These are phyloP conservation scores for Aspergillus sp. DNA, from an alignment of 2,329 filamentous ascomycete genomes.

Conservation along the genomic window DNA sequence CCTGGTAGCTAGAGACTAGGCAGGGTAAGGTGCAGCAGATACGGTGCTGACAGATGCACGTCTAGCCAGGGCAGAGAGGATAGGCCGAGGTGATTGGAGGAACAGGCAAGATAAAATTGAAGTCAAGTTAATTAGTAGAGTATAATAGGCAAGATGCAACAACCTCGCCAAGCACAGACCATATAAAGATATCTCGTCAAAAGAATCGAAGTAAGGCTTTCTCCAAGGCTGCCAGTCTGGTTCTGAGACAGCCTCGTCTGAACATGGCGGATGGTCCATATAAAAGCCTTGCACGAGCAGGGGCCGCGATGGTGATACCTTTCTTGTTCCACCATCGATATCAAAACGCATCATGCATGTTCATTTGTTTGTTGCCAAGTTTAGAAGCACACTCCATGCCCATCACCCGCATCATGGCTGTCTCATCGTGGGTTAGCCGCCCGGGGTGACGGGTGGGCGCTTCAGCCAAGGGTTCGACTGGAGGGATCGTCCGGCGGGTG, in stretches of 20 bases:
- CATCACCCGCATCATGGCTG: not conserved
- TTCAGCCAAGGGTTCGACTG: not conserved
- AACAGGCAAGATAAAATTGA: not conserved
- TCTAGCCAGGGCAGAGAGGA: not conserved
- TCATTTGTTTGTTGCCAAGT: constrained; percentile 7
- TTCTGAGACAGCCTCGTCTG: not conserved
- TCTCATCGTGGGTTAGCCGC: constrained; percentile 3
- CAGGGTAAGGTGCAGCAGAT: not conserved
- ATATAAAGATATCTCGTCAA: not conserved
- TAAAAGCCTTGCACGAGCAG: constrained; percentile 10
- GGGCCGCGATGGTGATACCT: not conserved
- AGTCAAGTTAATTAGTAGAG: not conserved
- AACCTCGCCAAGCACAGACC: not conserved
- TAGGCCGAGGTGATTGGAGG: not conserved
- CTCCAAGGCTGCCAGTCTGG: not conserved
- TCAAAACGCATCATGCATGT: constrained; percentile 3
- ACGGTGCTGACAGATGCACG: not conserved
- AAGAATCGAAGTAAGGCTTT: not conserved
- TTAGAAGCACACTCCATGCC: constrained; percentile 11
- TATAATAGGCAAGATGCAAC: not conserved
- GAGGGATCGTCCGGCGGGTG: not conserved
- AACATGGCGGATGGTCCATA: constrained; percentile 3
- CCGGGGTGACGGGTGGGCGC: not conserved
- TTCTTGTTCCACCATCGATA: constrained; percentile 3
- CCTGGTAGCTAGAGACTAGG: not conserved